phyloP scores from a whole-genome alignment of 2,329 filamentous ascomycete species.

The Esteya vermicola region DNA sequence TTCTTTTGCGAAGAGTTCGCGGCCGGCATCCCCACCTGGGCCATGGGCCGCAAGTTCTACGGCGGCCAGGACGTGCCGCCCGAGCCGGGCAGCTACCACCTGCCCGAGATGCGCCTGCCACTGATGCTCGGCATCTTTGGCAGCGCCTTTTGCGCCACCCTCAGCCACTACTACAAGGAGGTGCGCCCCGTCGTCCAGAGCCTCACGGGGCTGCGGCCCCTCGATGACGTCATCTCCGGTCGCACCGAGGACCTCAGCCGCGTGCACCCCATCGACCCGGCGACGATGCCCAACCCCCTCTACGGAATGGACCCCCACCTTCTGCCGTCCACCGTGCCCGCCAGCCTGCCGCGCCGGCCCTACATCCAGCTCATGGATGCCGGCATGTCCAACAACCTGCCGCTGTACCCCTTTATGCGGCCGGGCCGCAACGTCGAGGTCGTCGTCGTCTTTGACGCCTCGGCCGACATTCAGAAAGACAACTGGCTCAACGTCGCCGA shows the following conservation, averaged over 20 bases:
- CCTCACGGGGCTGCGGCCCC: conserved; percentile 56
- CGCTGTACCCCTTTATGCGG: conserved; percentile 84
- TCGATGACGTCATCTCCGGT: conserved; percentile 73
- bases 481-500: conserved; percentile 95
- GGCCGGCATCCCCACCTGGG: conserved; percentile 91
- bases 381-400: conserved; percentile 96
- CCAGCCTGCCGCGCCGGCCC: conserved; percentile 54
- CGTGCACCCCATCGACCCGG: conserved; percentile 88
- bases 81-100: conserved; percentile 45
- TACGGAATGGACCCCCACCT: conserved; percentile 61
- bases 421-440: conserved; percentile 82
- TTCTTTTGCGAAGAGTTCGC: conserved; percentile 87
- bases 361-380: conserved; percentile 88
- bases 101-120: conserved; percentile 75
- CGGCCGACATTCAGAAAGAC: conserved; percentile 80
- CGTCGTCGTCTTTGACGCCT: conserved; percentile 85
- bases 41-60: conserved; percentile 70
- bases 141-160: conserved; percentile 86
- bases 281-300: conserved; percentile 78
- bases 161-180: conserved; percentile 94
- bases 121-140: conserved; percentile 91
- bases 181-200: conserved; percentile 68
- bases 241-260: conserved; percentile 76
- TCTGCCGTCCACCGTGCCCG: conserved; percentile 63
- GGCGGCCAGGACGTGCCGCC: conserved; percentile 52